phyloP scores from a whole-genome alignment of 129 eudicot genomes.

The Centrapalus pauciflorus region DNA sequence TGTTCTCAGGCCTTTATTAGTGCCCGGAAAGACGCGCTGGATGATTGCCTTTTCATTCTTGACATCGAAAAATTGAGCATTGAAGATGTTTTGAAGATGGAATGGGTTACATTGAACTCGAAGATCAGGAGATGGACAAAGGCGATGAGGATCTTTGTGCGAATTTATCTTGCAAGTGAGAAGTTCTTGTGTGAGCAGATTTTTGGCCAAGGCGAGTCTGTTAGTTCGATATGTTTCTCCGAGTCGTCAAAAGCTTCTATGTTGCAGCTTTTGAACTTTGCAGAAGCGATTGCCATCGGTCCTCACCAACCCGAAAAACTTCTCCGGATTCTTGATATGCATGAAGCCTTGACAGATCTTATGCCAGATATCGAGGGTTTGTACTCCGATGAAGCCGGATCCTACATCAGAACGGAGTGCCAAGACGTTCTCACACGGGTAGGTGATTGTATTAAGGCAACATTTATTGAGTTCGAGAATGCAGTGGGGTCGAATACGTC shows the following conservation, averaged over 20 bases:
- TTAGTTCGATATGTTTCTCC: conserved; percentile 49
- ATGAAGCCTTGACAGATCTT: conserved; percentile 69
- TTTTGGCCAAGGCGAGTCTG: conserved; percentile 45
- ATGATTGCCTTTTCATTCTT: conserved; percentile 71
- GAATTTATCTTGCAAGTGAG: conserved; percentile 77
- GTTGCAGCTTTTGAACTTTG: conserved; percentile 79
- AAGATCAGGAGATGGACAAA: conserved; percentile 73
- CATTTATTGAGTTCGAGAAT: conserved; percentile 76
- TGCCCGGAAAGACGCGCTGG: conserved; percentile 68
- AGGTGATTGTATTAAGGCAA: conserved; percentile 68
- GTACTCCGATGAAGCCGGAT: conserved; percentile 48
- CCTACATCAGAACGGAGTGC: conserved; percentile 47
- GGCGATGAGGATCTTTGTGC: conserved; percentile 65
- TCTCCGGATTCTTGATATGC: conserved; percentile 78
- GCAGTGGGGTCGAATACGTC: conserved; percentile 70
- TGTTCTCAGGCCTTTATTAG: conserved; percentile 69
- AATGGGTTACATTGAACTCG: conserved; percentile 76
- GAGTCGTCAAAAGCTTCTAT: conserved; percentile 70
- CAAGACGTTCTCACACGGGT: conserved; percentile 46
- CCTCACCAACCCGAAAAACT: conserved; percentile 88
- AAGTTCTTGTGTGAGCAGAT: conserved; percentile 67
- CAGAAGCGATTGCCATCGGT: conserved; percentile 80
- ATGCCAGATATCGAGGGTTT: conserved; percentile 52
- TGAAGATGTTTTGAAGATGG: conserved; percentile 86
- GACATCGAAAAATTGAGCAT: conserved; percentile 75